Evolutionary conservation across 2,329 filamentous ascomycete genomes (phyloP).

Genomic region (Apiospora arundinis): DNA sequence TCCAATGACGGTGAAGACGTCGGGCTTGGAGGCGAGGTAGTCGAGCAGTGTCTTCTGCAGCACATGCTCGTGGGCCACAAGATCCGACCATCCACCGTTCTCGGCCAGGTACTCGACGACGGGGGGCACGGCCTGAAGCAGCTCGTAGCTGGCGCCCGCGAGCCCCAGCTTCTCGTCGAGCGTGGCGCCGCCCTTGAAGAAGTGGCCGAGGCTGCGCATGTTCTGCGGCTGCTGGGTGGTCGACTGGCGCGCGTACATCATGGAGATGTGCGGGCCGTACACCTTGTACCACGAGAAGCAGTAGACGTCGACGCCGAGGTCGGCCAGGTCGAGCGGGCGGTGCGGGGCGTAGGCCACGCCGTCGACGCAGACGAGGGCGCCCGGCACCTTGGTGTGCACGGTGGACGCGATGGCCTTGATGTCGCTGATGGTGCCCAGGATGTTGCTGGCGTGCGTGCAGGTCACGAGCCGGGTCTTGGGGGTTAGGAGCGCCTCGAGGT

Average conservation of each 20-base stretch:
- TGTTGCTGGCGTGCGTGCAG: conserved; percentile 77
- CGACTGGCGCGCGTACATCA: conserved; percentile 59
- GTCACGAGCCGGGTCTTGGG: conserved; percentile 72
- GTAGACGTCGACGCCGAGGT: conserved; percentile 64
- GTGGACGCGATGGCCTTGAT: conserved; percentile 60
- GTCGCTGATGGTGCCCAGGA: conserved; percentile 74
- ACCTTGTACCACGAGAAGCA: conserved; percentile 69
- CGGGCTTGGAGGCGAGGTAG: conserved; percentile 59
- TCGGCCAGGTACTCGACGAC: conserved; percentile 66
- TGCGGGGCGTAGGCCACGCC: conserved; percentile 68
- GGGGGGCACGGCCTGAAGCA: conserved; percentile 65
- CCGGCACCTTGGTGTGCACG: conserved; percentile 51
- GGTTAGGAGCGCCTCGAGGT: conserved; percentile 65
- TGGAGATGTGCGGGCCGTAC: conserved; percentile 65
- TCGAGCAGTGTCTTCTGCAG: conserved; percentile 65
- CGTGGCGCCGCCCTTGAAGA: conserved; percentile 67
- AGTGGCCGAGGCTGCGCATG: conserved; percentile 57
- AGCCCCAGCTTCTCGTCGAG: conserved; percentile 73
- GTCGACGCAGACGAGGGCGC: conserved; percentile 49
- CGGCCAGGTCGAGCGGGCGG: conserved; percentile 61
- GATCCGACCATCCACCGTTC: conserved; percentile 53
- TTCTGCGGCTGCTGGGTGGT: conserved; percentile 43
- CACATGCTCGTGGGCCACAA: conserved; percentile 64
- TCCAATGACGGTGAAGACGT: conserved; percentile 63
- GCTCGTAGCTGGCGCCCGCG: conserved; percentile 74